phyloP scores from a whole-genome alignment of 306 rosid genomes.

The Inga oerstediana region DNA sequence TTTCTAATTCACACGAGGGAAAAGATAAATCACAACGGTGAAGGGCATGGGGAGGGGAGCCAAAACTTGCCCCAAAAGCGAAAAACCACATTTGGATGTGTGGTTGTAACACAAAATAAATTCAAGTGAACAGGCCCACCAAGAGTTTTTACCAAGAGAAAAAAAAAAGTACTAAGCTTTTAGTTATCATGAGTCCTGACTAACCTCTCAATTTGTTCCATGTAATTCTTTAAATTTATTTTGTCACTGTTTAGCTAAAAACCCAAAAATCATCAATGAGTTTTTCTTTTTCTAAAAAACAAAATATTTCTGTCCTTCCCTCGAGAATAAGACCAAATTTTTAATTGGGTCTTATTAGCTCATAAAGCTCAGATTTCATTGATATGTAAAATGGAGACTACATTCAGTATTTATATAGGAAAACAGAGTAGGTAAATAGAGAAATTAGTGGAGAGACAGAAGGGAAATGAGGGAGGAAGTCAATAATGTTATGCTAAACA shows the following conservation, averaged over 20 bases:
- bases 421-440: no score
- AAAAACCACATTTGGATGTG: neutral
- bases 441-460: no score
- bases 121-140: neutral
- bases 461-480: no score
- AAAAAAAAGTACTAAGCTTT: neutral
- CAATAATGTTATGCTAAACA: no score
- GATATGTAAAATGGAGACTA: no score
- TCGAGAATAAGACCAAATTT: neutral
- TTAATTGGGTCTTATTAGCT: neutral
- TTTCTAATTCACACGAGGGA: neutral
- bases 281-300: neutral
- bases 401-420: no score
- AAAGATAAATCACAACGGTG: neutral
- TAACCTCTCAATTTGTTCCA: neutral
- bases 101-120: neutral
- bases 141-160: neutral
- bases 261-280: neutral
- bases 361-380: no score
- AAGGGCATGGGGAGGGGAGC: neutral
- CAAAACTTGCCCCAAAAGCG: neutral
- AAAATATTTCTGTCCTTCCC: neutral
- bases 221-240: neutral
- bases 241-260: neutral
- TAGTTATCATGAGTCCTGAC: neutral